A percentile compares a stretch with the other conserved stretches of the same genome.
phyloP scores from a whole-genome alignment of 2,329 filamentous ascomycete species.

The Cordyceps militaris region DNA sequence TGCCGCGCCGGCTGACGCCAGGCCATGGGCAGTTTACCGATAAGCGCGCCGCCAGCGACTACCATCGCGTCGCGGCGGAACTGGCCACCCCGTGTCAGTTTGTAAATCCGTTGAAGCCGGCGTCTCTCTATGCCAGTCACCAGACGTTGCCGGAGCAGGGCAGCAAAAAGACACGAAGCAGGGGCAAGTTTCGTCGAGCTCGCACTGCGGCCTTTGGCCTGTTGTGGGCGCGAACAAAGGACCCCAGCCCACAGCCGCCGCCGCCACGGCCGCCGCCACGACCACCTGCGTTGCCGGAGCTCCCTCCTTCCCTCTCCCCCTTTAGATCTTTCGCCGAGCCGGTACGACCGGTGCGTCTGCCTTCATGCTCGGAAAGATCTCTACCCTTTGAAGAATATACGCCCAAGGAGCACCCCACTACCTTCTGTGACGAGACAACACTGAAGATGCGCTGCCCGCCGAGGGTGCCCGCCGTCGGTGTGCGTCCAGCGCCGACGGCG shows the following conservation, averaged over 20 bases:
- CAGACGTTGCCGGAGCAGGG: neutral
- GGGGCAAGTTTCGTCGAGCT: neutral
- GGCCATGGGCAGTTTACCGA: conserved; percentile 25
- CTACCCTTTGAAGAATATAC: too few relatives aligned
- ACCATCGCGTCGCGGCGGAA: conserved; percentile 28
- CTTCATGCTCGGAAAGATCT: too few relatives aligned
- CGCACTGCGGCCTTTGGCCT: conserved; percentile 4
- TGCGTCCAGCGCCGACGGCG: too few relatives aligned
- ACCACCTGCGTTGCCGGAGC: conserved; percentile 10
- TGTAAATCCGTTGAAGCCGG: neutral
- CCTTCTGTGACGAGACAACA: neutral
- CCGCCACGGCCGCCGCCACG: neutral
- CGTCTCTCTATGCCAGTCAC: neutral
- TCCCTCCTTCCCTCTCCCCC: too few relatives aligned
- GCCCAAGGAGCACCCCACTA: too few relatives aligned
- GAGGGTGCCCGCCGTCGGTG: neutral
- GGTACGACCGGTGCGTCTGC: too few relatives aligned
- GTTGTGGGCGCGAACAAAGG: neutral
- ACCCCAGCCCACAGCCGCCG: neutral
- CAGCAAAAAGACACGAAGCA: neutral
- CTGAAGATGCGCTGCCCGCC: neutral
- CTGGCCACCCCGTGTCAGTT: conserved; percentile 19
- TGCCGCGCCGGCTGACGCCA: conserved; percentile 15
- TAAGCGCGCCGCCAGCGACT: conserved; percentile 26
- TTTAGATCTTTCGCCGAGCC: too few relatives aligned